Conservation (phyloP, 768 basidiomycete genomes). For the Serpula lacrymans region DNA sequence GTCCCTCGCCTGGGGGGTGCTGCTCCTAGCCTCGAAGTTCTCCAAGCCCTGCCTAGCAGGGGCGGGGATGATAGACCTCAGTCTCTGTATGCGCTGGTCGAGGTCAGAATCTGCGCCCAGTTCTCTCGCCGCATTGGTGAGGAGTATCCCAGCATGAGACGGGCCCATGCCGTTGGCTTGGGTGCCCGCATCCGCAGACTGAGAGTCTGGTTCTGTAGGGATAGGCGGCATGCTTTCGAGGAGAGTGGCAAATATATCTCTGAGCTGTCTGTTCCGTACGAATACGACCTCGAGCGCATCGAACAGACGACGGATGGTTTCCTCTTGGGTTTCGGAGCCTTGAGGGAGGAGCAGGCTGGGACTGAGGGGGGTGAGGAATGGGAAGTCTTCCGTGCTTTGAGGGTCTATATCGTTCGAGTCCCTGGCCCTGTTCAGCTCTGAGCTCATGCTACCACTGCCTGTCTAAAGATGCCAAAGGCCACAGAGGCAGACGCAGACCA, state of each 20-base stretch:
- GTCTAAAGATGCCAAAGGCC: no score
- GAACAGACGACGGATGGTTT: no score
- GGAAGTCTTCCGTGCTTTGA: no score
- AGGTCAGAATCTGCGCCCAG: constrained; percentile 19
- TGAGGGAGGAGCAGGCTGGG: no score
- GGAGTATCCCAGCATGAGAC: constrained; percentile 26
- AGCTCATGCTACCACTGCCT: no score
- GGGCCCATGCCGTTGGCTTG: constrained; percentile 25
- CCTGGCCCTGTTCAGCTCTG: no score
- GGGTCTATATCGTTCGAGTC: no score
- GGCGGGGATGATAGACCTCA: constrained; percentile 26
- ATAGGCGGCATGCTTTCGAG: constrained; percentile 37
- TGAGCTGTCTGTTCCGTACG: constrained; percentile 51
- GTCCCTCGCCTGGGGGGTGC: constrained; percentile 12
- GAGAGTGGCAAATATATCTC: constrained; percentile 46
- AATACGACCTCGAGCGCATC: constrained; percentile 53
- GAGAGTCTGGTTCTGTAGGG: constrained; percentile 8
- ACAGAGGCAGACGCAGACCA: no score
- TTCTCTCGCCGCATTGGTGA: constrained; percentile 19
- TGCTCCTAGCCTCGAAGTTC: constrained; percentile 22
- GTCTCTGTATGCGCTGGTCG: constrained; percentile 23
- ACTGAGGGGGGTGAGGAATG: no score
- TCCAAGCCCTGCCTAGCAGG: constrained; percentile 30
- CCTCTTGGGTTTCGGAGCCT: no score
- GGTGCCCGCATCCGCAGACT: constrained; percentile 6